Percentiles rank a stretch among this genome's conserved stretches.
phyloP scores from a whole-genome alignment of 345 rosid genomes.

The Orychophragmus violaceus region DNA sequence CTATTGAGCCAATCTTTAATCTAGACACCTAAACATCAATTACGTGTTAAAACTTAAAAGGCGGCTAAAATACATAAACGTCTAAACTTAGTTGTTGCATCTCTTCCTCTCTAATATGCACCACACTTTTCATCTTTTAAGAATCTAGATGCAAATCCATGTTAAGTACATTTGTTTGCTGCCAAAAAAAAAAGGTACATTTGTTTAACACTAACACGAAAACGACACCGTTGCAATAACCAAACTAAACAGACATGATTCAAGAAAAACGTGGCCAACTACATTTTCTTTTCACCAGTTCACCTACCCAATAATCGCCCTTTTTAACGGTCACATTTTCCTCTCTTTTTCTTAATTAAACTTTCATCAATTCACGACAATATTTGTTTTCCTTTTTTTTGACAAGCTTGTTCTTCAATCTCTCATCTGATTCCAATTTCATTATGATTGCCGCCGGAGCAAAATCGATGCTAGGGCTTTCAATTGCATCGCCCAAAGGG shows the following conservation, averaged over 20 bases:
- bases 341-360: neutral
- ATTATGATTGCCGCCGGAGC: conserved; percentile 27
- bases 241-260: neutral
- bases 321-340: conserved; percentile 29
- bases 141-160: conserved; percentile 26
- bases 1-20: neutral
- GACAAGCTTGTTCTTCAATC: neutral
- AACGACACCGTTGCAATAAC: neutral
- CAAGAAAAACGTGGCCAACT: conserved; percentile 33
- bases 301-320: conserved; percentile 18
- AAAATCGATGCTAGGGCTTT: conserved; percentile 23
- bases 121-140: neutral
- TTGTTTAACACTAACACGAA: neutral
- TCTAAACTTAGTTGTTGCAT: neutral
- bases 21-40: neutral
- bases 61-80: neutral
- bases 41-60: neutral
- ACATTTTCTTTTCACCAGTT: conserved; percentile 18
- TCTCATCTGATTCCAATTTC: neutral
- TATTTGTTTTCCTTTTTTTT: neutral
- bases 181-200: no score
- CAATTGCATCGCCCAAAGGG: conserved; percentile 15
- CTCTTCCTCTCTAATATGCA: neutral
- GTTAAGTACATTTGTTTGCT: conserved; percentile 17
- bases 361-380: neutral